phyloP scores from a whole-genome alignment of 2,329 filamentous ascomycete genomes.

The Penicillium sp. region DNA sequence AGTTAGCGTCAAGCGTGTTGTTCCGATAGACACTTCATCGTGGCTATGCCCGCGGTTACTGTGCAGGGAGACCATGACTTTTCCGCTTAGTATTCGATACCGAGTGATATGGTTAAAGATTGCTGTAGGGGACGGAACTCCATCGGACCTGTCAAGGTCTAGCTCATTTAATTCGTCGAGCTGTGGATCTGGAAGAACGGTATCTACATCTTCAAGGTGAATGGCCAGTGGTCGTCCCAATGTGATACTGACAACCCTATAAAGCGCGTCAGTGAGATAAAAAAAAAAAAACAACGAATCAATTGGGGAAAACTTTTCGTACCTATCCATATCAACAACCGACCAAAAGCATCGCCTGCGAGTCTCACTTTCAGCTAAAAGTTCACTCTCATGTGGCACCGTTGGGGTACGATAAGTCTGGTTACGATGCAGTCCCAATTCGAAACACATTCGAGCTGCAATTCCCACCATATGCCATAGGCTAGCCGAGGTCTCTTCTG shows the following conservation, averaged over 20 bases:
- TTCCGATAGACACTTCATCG: neutral
- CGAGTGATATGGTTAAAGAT: constrained; percentile 48
- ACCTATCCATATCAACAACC: constrained; percentile 46
- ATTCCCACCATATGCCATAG: constrained; percentile 53
- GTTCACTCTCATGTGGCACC: neutral
- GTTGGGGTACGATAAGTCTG: constrained; percentile 32
- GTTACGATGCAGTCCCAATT: constrained; percentile 48
- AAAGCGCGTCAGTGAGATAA: neutral
- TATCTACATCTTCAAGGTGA: constrained; percentile 48
- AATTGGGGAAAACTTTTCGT: constrained; percentile 15
- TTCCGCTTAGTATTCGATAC: constrained; percentile 48
- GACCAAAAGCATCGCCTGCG: constrained; percentile 51
- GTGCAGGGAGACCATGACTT: constrained; percentile 42
- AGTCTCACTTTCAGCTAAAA: constrained; percentile 32
- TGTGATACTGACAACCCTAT: constrained; percentile 34
- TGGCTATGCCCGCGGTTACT: neutral
- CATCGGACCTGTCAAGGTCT: neutral
- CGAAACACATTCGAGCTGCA: constrained; percentile 47
- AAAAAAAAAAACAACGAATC: neutral
- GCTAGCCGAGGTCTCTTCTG: constrained; percentile 44
- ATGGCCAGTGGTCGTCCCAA: constrained; percentile 49
- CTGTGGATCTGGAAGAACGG: constrained; percentile 38
- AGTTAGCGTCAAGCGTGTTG: neutral
- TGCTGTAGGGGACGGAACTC: constrained; percentile 12
- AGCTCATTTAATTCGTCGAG: constrained; percentile 7